Evolutionary conservation across 2,329 filamentous ascomycete species (phyloP), one percentile per base, ranked within the genome.

Genomic region (Cadophora sp.): DNA sequence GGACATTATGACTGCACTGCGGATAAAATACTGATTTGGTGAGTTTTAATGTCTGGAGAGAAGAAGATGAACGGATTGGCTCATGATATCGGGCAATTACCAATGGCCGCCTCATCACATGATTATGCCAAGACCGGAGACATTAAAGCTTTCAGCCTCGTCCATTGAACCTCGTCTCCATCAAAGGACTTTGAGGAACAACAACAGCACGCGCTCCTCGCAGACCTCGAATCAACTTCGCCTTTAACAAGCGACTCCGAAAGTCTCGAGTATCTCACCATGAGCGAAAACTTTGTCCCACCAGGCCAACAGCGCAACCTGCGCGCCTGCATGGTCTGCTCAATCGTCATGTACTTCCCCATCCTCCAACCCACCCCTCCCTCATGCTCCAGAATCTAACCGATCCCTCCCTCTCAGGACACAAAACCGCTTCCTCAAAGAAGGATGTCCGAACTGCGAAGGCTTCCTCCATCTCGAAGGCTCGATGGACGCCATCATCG

Each of bases 241-340:
- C n/a, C 4, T 14, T 13, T 3, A 20, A 27, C 1, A 18, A 27
- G 20, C 47, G 6, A 20, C 2, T 36, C 16, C 45, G n/a, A 8
- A 45, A 5, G 6, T 14, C 33, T 18, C 43, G 24, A 33, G 36
- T 22, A 43, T 20, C 18, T 43, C 51, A 68, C 36, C 61, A 78
- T 78, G 73, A 70, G 82, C 73, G 82, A 84, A 65, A 91, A 89
- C 79, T 94, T 88, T 79, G 90, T 94, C 69, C 82, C 91, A 18
- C 86, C 91, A 7, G 85, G 84, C 78, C 92, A 96, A 81, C 89
- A 91, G 82, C 92, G 94, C 81, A 90, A 92, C 79, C 87, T 97
- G 73, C 94, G 96, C 81, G 96, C 96, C 76, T 99, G 96, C 85
- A 97, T 99, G 94, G 93, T 98, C 74, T 99, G 96, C 87, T 95